These are phyloP conservation scores for Phytopythium aichiense DNA, from an alignment of 352 stramenopile genomes.

Conservation along the genomic window DNA sequence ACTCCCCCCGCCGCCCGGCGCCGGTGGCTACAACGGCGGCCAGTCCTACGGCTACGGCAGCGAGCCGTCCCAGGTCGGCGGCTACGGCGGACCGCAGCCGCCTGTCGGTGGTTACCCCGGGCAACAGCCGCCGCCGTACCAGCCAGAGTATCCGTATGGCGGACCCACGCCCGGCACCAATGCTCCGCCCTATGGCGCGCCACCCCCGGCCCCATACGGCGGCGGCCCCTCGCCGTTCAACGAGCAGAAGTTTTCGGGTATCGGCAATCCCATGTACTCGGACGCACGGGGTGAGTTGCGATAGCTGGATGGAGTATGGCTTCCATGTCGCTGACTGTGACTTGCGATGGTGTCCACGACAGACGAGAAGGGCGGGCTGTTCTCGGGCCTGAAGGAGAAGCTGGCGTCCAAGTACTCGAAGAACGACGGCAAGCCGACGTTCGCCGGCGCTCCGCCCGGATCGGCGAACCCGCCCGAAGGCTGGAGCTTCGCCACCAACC, in stretches of 20 bases:
- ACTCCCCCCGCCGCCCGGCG: slow-evolving; percentile 37
- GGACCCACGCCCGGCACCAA: slow-evolving; percentile 26
- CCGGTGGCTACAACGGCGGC: slow-evolving; percentile 42
- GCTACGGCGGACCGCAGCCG: slow-evolving; percentile 35
- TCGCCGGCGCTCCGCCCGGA: slow-evolving; percentile 54
- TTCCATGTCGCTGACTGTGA: slow-evolving; percentile 1
- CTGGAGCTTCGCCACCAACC: slow-evolving; percentile 85
- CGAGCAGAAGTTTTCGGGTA: slow-evolving; percentile 87
- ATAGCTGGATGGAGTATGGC: neutral
- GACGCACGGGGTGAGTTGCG: slow-evolving; percentile 71
- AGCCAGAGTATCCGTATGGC: slow-evolving; percentile 53
- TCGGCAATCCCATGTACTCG: slow-evolving; percentile 94
- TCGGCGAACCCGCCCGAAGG: slow-evolving; percentile 69
- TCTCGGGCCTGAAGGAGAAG: slow-evolving; percentile 84
- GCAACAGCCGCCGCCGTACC: slow-evolving; percentile 28
- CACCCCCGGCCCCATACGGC: slow-evolving; percentile 33
- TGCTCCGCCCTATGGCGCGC: slow-evolving; percentile 29
- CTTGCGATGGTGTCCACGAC: neutral
- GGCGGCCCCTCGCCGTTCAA: slow-evolving; percentile 49
- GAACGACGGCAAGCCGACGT: slow-evolving; percentile 53
- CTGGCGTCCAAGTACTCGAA: slow-evolving; percentile 75
- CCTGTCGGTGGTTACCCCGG: slow-evolving; percentile 34
- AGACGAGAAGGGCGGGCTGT: slow-evolving; percentile 83
- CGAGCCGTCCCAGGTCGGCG: slow-evolving; percentile 35
- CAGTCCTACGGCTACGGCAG: slow-evolving; percentile 41